Conservation (phyloP, 2,329 filamentous ascomycete species). For the Colletotrichum trifolii region DNA sequence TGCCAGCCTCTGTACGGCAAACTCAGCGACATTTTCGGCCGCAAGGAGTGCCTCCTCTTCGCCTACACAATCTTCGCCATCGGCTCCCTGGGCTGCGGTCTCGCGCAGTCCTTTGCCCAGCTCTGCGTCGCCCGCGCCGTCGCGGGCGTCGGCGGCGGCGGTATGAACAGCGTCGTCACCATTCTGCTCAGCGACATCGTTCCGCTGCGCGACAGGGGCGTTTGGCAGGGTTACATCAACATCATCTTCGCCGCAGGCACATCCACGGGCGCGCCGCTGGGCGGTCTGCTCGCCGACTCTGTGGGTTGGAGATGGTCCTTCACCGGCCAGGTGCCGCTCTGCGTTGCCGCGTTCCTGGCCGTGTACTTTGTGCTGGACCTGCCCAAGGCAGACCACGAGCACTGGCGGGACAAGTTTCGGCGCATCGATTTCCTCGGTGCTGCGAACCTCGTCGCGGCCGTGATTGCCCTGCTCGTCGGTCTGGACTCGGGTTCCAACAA, state of each 20-base stretch:
- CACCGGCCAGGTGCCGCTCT: constrained; percentile 75
- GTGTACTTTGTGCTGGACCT: constrained; percentile 73
- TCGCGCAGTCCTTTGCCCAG: constrained; percentile 72
- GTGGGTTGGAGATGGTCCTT: constrained; percentile 84
- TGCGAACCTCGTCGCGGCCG: constrained; percentile 71
- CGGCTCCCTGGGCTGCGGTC: constrained; percentile 71
- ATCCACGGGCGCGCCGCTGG: constrained; percentile 75
- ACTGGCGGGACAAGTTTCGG: constrained; percentile 74
- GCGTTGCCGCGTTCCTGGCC: constrained; percentile 71
- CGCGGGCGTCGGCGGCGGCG: constrained; percentile 72
- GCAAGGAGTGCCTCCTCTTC: constrained; percentile 73
- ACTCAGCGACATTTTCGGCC: constrained; percentile 76
- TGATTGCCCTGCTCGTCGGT: constrained; percentile 74
- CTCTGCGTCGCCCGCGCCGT: constrained; percentile 71
- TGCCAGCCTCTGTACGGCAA: constrained; percentile 82
- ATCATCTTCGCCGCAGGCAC: constrained; percentile 77
- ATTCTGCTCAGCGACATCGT: constrained; percentile 80
- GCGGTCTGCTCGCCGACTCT: constrained; percentile 76
- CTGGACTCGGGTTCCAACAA: constrained; percentile 80
- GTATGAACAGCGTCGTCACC: constrained; percentile 76
- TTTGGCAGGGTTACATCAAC: constrained; percentile 81
- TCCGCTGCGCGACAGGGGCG: constrained; percentile 73
- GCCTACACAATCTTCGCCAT: constrained; percentile 73
- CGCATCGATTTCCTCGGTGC: constrained; percentile 82
- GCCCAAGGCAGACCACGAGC: constrained; percentile 65